Base-by-base conservation (phyloP, 352 stramenopile genomes). In the Phytophthora ohioensis region DNA sequence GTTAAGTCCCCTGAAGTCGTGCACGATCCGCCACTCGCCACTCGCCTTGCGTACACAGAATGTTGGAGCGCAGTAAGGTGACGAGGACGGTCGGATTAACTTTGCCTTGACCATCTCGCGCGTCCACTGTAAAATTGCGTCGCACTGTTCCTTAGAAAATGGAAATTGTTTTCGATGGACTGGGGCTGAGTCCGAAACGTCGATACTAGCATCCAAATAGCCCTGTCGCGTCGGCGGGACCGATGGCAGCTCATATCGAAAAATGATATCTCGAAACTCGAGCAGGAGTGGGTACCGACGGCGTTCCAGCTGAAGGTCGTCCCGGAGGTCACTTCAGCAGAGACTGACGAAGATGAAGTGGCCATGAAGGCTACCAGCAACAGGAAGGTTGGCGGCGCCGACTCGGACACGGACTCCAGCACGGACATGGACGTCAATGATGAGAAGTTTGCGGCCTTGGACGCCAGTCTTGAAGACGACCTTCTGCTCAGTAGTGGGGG, bases 361-460 rank as follows among this genome's bases (percentile, higher is more conserved):
- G 34, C 21, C 5, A 35, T 43, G 48, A 21, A 42, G 1, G 30
- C 30, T 2, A 7, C 32, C 45, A 62, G 10, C 47, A 64, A 21
- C 48, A 46, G 3, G 36, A 43, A 13, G 10, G 12, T 11, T 21
- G 17, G 17, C 17, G 17, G 17, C 17, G 17, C 17, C 17, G 17
- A 21, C 17, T 21, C 17, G 17, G 45, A 64, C 21, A 63, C 51
- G 3, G 15, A 64, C 11, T 12, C 36, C 12, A 69, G 17, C n/a
- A 53, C 9, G 11, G 43, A 73, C 36, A 73, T 65, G 58, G 52
- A 69, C 5, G 39, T 27, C 13, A 11, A 46, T n/a, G 67, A 77
- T 59, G 79, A 84, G 17, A 21, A 21, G 62, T n/a, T 34, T 21
- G 5, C 48, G 9, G n/a, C 51, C 15, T n/a, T 46, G n/a, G 41